Conservation (phyloP, 108 stramenopile species). For the Epithemia pelagica region DNA sequence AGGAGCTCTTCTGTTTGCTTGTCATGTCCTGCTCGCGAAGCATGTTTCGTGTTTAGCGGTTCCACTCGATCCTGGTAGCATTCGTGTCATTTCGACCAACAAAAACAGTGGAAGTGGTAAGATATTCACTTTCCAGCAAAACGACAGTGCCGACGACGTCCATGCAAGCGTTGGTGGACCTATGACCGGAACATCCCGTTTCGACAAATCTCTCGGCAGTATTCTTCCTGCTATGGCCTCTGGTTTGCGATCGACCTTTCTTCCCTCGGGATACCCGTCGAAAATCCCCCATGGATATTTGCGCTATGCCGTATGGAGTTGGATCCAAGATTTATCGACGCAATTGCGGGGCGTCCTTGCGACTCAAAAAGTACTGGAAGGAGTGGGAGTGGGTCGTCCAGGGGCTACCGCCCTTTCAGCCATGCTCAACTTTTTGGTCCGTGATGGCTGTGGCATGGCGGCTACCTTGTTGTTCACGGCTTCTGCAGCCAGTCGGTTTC, state of each 20-base stretch:
- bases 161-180: no score
- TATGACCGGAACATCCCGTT: not conserved
- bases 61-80: not conserved
- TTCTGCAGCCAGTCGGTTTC: constrained; percentile 49
- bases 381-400: constrained; percentile 69
- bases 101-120: not conserved
- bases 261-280: constrained; percentile 45
- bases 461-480: constrained; percentile 71
- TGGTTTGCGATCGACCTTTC: constrained; percentile 25
- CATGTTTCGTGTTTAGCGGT: not conserved
- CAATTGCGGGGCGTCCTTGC: constrained; percentile 69
- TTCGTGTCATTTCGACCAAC: not conserved
- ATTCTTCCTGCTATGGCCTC: not conserved
- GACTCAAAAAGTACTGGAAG: constrained; percentile 75
- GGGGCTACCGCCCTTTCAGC: constrained; percentile 78
- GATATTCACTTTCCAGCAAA: not conserved
- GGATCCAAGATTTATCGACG: constrained; percentile 72
- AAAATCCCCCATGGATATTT: constrained; percentile 58
- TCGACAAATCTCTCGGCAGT: not conserved
- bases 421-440: constrained; percentile 67
- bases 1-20: no score
- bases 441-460: constrained; percentile 79
- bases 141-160: not conserved
- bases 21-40: not conserved
- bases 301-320: constrained; percentile 46